Evolutionary conservation across 2,329 filamentous ascomycete species (phyloP).

Genomic region (Phialophora macrospora): DNA sequence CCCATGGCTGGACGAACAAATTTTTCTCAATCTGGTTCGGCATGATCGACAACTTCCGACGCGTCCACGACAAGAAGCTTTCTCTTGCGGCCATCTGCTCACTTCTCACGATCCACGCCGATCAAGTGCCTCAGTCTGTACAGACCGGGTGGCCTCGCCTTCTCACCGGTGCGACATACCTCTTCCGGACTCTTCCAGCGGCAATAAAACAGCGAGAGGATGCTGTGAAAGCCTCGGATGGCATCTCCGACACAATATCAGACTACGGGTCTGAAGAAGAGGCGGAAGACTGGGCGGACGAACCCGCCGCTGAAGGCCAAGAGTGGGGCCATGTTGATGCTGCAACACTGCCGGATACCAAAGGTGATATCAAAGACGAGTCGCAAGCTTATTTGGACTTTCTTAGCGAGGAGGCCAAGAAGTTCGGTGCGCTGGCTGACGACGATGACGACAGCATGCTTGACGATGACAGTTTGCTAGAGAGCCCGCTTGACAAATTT

Average conservation of each 20-base stretch:
- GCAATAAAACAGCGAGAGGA: slow-evolving; percentile 93
- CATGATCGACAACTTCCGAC: slow-evolving; percentile 87
- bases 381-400: slow-evolving; percentile 95
- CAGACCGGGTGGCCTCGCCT: slow-evolving; percentile 94
- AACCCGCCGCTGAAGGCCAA: slow-evolving; percentile 52
- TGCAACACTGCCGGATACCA: slow-evolving; percentile 63
- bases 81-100: slow-evolving; percentile 92
- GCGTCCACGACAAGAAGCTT: slow-evolving; percentile 98
- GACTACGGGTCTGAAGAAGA: slow-evolving; percentile 71
- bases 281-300: slow-evolving; percentile 81
- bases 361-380: slow-evolving; percentile 78
- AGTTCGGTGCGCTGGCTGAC: slow-evolving; percentile 73
- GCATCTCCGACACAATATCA: slow-evolving; percentile 67
- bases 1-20: slow-evolving; percentile 93
- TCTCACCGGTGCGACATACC: slow-evolving; percentile 81
- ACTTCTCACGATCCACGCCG: slow-evolving; percentile 76
- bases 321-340: slow-evolving; percentile 69
- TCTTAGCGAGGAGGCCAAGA: slow-evolving; percentile 89
- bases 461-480: slow-evolving; percentile 88
- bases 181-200: slow-evolving; percentile 88
- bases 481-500: slow-evolving; percentile 92
- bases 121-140: slow-evolving; percentile 87
- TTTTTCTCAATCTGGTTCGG: slow-evolving; percentile 99
- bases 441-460: slow-evolving; percentile 85
- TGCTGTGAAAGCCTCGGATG: slow-evolving; percentile 70